Evolutionary conservation across 1,139 yeast species (phyloP).

Genomic region (Protomyces inouyei): DNA sequence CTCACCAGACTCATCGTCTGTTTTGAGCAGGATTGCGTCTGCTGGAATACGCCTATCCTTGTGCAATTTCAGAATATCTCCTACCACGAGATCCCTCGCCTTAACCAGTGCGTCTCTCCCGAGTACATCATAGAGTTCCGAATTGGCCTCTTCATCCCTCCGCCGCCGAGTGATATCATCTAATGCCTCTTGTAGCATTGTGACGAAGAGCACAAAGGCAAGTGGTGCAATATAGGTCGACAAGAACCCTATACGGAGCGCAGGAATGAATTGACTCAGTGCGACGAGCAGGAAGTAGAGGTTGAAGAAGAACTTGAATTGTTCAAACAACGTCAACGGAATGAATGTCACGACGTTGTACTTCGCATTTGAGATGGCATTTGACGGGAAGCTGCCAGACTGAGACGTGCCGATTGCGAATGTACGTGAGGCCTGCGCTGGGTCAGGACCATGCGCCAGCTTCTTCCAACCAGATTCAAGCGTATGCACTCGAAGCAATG

Average conservation of each 20-base stretch:
- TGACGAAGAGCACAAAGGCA: constrained; percentile 83
- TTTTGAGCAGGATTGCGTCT: constrained; percentile 76
- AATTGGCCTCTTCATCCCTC: constrained; percentile 83
- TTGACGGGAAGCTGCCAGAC: constrained; percentile 51
- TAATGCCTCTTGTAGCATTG: constrained; percentile 92
- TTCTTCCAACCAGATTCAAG: background rate
- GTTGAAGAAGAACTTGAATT: constrained; percentile 94
- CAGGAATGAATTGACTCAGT: constrained; percentile 87
- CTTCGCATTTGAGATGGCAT: constrained; percentile 89
- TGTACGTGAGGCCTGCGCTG: background rate
- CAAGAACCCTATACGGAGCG: constrained; percentile 82
- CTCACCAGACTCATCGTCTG: constrained; percentile 78
- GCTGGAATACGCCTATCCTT: constrained; percentile 90
- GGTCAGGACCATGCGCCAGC: background rate
- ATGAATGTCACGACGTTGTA: constrained; percentile 83
- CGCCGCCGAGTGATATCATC: constrained; percentile 89
- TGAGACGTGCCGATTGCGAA: background rate
- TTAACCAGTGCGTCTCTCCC: constrained; percentile 45
- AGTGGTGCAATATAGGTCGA: constrained; percentile 91
- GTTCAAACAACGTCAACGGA: constrained; percentile 86
- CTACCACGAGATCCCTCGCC: constrained; percentile 70
- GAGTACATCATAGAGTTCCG: constrained; percentile 72
- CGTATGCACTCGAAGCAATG: background rate
- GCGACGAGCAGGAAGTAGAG: constrained; percentile 89
- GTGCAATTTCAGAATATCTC: constrained; percentile 75